Base-by-base conservation (phyloP, 2,329 filamentous ascomycete genomes). In the Dactylonectria estremocensis region DNA sequence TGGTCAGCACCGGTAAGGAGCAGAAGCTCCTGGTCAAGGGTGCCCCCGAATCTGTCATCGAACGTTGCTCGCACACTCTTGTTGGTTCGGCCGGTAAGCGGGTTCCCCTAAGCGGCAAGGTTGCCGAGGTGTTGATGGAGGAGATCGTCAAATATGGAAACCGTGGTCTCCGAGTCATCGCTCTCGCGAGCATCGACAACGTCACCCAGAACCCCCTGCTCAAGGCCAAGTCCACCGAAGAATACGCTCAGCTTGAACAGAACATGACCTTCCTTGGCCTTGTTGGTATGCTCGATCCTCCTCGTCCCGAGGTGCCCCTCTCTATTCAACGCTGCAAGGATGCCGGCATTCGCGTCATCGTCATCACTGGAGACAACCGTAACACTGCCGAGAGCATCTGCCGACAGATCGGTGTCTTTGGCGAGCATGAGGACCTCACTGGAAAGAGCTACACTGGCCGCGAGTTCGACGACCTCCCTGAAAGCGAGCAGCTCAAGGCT, bases 361-460 rank as follows among this genome's bases (percentile, higher is more conserved):
- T 99, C 72, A 98, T 99, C 81, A 99, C 96, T 61, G 96, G 96
- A 77, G 96, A 99, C 83, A 99, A 97, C 84, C 95, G 93, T 79
- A 97, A 97, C 84, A 99, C 96, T 3, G 96, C 96, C 9, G 96
- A 99, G 85, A 95, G 94, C 69, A 98, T 99, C 79, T 99, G 96
- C 85, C 93, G 95, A 76, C 93, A 97, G 81, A 99, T 99, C 80
- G 96, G 96, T 69, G 91, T 99, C 59, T 99, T 99, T 80, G 92
- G 91, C 16, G 83, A 88, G 72, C 83, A 92, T 68, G 95, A 98
- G 81, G 89, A 98, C 77, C 88, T 98, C 28, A 89, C 86, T 49
- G 95, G 95, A 76, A 98, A 98, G 88, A 98, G 95, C 83, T 98
- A 89, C 77, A 99, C 96, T 71, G 96, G 96, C 63, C 92, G 95